Evolutionary conservation across 2,329 filamentous ascomycete genomes (phyloP).

Genomic region (Ceratocystiopsis minuta): DNA sequence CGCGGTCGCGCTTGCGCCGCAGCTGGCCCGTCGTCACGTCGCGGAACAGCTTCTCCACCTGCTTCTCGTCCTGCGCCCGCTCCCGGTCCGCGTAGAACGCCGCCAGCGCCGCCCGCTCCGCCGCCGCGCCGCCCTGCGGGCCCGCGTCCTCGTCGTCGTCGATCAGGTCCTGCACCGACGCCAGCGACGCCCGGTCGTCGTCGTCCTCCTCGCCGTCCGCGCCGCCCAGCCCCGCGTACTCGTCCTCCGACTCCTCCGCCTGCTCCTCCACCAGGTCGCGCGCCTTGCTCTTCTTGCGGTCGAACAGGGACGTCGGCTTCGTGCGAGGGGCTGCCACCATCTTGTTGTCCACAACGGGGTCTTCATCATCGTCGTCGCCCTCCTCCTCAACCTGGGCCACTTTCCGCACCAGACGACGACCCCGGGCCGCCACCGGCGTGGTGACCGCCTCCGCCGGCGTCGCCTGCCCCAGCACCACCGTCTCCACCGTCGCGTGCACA

Average conservation of each 20-base stretch:
- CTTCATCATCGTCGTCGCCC: slow-evolving; percentile 14
- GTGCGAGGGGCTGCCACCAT: slow-evolving; percentile 14
- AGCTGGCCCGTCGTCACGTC: slow-evolving; percentile 82
- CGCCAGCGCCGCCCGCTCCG: slow-evolving; percentile 64
- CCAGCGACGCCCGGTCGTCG: slow-evolving; percentile 29
- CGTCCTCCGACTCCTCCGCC: slow-evolving; percentile 93
- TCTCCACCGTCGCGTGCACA: slow-evolving; percentile 43
- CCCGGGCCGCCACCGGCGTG: slow-evolving; percentile 24
- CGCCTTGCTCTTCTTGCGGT: slow-evolving; percentile 76
- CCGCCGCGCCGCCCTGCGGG: slow-evolving; percentile 24
- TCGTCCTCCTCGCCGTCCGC: slow-evolving; percentile 64
- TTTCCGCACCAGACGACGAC: slow-evolving; percentile 34
- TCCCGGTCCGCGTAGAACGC: slow-evolving; percentile 75
- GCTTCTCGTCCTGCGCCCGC: slow-evolving; percentile 64
- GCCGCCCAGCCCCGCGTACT: slow-evolving; percentile 87
- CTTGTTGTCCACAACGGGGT: slow-evolving; percentile 3
- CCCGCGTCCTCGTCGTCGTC: slow-evolving; percentile 48
- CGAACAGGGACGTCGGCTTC: slow-evolving; percentile 29
- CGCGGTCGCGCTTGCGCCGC: slow-evolving; percentile 62
- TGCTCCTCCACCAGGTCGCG: slow-evolving; percentile 81
- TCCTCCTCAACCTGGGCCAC: slow-evolving; percentile 24
- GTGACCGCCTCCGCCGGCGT: slow-evolving; percentile 14
- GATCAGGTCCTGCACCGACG: slow-evolving; percentile 68
- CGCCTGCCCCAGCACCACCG: background rate
- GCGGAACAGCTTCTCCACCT: slow-evolving; percentile 78